Evolutionary conservation across 2,329 filamentous ascomycete genomes (phyloP), one percentile per base, ranked within the genome.

Genomic region (Microthyrium microscopicum): DNA sequence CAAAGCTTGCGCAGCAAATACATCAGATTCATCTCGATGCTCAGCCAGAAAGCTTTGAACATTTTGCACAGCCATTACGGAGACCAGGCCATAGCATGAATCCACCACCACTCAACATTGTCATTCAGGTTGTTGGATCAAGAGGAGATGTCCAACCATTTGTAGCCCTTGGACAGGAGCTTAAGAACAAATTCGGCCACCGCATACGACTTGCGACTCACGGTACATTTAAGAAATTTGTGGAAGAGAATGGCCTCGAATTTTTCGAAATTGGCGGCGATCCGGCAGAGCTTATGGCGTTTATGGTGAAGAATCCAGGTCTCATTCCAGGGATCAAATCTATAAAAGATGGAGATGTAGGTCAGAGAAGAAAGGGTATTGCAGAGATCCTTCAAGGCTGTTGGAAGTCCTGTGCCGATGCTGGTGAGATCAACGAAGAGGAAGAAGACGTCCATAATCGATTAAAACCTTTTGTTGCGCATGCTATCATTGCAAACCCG

Each of bases 251-350:
- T 11, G 76, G 73, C 0, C 61, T 87, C 1, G 80, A 87, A 44
- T 87, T 87, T 55, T 87, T 85, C 53, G 76, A 70, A 2, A 70
- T 85, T 2, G 80, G 80, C 2, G 81, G 81, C 2, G 74, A 87
- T 44, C 81, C 81, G 2, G 71, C 75, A 0, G 78, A 85, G 51
- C 60, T 89, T 2, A 87, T 87, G 81, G 75, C 77, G 0, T 87
- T 84, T 51, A 87, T 89, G 81, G 78, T 85, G 21, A 83, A 83
- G 56, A 84, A 87, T 45, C 78, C 64, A 1, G 78, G 79, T 4
- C 62, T 87, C 51, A 77, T 89, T 2, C 80, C 81, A 0, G 77
- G 67, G 1, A 57, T 85, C 17, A 70, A 80, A 40, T 77, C 76
- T 0, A 68, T 87, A 35, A 74, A 70, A 40, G 68, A 73, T 2